phyloP scores from a whole-genome alignment of 257 asterid genomes.

The Dorcoceras hygrometricum region DNA sequence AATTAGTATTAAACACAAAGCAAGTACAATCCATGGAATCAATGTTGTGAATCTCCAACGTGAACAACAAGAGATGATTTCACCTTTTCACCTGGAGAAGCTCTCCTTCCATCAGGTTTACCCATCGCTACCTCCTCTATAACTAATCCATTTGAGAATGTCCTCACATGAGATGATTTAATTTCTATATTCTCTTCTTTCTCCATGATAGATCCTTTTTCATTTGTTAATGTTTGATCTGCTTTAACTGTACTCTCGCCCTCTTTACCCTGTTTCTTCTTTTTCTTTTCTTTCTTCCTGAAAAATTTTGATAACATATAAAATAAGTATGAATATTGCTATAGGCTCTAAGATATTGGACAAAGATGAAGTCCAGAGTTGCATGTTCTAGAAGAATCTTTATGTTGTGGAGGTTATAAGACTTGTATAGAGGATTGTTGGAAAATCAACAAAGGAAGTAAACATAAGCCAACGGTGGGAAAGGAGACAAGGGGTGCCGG shows the following conservation, averaged over 20 bases:
- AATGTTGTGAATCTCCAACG: not conserved
- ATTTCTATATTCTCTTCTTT: conserved; percentile 43
- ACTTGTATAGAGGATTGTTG: too few species aligned
- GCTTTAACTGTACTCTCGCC: conserved; percentile 36
- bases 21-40: not conserved
- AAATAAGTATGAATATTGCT: conserved; percentile 17
- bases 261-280: conserved; percentile 57
- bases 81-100: conserved; percentile 83
- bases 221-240: conserved; percentile 33
- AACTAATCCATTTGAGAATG: conserved; percentile 78
- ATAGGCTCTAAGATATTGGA: too few species aligned
- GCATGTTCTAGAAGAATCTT: too few species aligned
- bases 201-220: conserved; percentile 31
- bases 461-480: too few species aligned
- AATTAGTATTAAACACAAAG: not conserved
- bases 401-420: too few species aligned
- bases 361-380: too few species aligned
- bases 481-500: too few species aligned
- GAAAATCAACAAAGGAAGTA: too few species aligned
- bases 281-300: conserved; percentile 56
- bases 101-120: conserved; percentile 84
- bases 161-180: conserved; percentile 59
- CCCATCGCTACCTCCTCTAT: conserved; percentile 89
- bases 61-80: not conserved
- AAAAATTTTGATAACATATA: conserved; percentile 16